phyloP scores from a whole-genome alignment of 306 rosid species.

The Gynostemma pentaphyllum region DNA sequence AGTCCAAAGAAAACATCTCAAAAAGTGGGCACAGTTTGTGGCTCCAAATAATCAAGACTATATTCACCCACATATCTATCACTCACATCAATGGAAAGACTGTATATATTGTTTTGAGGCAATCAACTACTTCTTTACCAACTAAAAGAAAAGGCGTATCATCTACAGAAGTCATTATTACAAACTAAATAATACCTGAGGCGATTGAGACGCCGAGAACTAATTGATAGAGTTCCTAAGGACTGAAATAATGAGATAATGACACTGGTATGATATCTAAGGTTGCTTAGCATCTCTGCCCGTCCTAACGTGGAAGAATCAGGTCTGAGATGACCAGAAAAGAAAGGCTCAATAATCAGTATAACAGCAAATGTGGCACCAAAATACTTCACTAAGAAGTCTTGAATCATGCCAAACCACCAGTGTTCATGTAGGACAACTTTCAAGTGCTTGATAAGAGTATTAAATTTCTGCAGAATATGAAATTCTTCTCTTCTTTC shows the following conservation, averaged over 20 bases:
- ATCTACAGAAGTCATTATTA: background rate
- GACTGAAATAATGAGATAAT: slow-evolving; percentile 89
- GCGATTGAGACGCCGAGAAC: slow-evolving; percentile 86
- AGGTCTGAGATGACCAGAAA: slow-evolving; percentile 82
- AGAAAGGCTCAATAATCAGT: slow-evolving; percentile 92
- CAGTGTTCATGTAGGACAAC: slow-evolving; percentile 81
- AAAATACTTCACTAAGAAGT: slow-evolving; percentile 83
- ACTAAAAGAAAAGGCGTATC: background rate
- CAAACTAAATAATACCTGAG: slow-evolving; percentile 53
- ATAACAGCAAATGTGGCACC: slow-evolving; percentile 98
- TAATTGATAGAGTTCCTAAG: slow-evolving; percentile 85
- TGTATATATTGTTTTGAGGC: background rate
- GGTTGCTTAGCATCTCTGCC: slow-evolving; percentile 97
- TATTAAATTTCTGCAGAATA: slow-evolving; percentile 70
- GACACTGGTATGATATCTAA: slow-evolving; percentile 98
- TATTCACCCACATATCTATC: background rate
- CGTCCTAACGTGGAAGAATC: slow-evolving; percentile 98
- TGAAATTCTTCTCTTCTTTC: slow-evolving; percentile 83
- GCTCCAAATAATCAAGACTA: slow-evolving; percentile 7
- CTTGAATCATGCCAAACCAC: slow-evolving; percentile 99
- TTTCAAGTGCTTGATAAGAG: slow-evolving; percentile 50
- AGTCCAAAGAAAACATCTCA: background rate
- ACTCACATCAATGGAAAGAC: background rate
- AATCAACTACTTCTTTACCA: background rate
- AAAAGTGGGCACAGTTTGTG: slow-evolving; percentile 2